Percentiles rank a stretch among this genome's conserved stretches.
Evolutionary conservation across 202 grass and related monocot genomes (phyloP).

Genomic region (Zoysia matrella): DNA sequence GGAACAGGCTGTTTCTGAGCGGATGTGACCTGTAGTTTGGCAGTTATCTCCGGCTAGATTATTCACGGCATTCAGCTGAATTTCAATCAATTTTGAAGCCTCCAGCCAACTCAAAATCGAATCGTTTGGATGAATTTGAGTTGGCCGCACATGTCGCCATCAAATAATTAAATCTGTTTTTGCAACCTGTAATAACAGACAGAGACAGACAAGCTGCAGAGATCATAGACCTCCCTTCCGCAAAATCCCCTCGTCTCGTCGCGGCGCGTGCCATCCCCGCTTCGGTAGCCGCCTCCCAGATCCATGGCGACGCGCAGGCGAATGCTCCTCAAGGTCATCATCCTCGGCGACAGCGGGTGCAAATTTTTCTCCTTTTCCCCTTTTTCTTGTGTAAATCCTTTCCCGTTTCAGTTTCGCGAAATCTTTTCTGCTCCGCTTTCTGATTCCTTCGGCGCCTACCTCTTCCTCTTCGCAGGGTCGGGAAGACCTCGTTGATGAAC

Average conservation of each 20-base stretch:
- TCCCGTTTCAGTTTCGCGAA: background rate
- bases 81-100: background rate
- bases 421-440: background rate
- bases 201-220: background rate
- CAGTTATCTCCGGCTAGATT: background rate
- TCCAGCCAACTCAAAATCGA: no score
- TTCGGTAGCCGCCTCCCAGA: background rate
- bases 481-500: conserved; percentile 97
- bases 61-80: background rate
- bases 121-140: background rate
- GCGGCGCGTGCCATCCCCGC: background rate
- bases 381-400: background rate
- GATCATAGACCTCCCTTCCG: background rate
- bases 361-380: background rate
- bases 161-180: background rate
- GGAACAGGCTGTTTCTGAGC: conserved; percentile 18
- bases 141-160: background rate
- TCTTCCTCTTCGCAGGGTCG: conserved; percentile 57
- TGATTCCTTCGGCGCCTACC: background rate
- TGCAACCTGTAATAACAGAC: background rate
- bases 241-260: background rate
- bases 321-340: conserved; percentile 99
- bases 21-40: background rate
- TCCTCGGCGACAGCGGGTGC: conserved; percentile 99
- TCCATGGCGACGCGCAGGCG: conserved; percentile 90